Evolutionary conservation across 192 early-diverging fungal genomes (phyloP), one percentile per base, ranked within the genome.

Genomic region (Radiomyces spectabilis): DNA sequence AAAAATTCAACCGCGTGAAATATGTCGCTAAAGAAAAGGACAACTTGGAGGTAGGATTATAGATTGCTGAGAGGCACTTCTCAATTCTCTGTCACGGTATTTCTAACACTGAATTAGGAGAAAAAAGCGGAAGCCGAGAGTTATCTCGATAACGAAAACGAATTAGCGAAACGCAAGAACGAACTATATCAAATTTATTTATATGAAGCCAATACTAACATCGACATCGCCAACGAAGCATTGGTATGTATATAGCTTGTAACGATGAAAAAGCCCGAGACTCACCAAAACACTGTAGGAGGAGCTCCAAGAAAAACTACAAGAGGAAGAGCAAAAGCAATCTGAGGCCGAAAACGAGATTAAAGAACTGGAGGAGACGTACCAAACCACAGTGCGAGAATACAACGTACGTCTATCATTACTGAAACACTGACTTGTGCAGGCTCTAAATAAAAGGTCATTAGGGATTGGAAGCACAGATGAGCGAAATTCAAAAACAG

Each of bases 21-120:
- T 83, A 88, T 42, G 89, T 94, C 4, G 89, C 95, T 59, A 89
- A 86, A 55, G 94, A 98, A 49, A 88, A 83, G 66, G 76, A 83
- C 32, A 61, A 77, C 19, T 69, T 97, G 29, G 86, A 94, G 74
- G 84, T 85, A 66, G 40, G 30, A 16, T 25, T 19, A 22, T 5
- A 24, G 18, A 39, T 25, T 24, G 3, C 29, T 7, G 25, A 5
- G 8, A 22, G 27, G 30, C 13, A 40, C 39, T 2, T 50, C 18
- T 19, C 8, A 10, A 15, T 4, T 2, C 3, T 13, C 16, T 26
- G 3, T 4, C 12, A 34, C 43, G 10, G 15, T 47, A 34, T 6
- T 42, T 27, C 19, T 40, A 35, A 47, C 26, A 35, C 43, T 27
- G 8, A 27, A 12, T 15, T 55, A 79, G 77, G 79, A 73, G 18